Conservation (phyloP, 2,329 filamentous ascomycete species). For the Diaporthe sp. region DNA sequence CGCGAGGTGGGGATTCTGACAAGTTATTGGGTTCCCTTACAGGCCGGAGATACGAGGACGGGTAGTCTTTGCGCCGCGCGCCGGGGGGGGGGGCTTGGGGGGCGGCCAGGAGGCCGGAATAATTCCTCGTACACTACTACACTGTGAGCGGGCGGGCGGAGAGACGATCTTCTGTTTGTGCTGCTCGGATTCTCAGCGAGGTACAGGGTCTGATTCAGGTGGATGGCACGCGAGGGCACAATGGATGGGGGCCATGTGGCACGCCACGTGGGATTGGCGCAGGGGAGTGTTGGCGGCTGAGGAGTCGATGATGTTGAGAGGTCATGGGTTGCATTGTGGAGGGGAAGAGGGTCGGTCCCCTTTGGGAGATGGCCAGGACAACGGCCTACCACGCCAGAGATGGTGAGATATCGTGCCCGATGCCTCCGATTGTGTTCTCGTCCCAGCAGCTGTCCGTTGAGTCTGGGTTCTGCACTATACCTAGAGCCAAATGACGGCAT, state of each 20-base stretch:
- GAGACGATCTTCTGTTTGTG: neutral
- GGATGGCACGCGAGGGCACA: neutral
- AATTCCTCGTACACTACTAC: neutral
- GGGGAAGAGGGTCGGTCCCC: neutral
- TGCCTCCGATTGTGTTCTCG: neutral
- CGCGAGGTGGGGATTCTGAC: neutral
- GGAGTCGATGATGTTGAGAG: neutral
- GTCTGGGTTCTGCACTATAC: neutral
- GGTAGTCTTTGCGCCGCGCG: too few relatives aligned
- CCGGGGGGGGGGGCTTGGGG: neutral
- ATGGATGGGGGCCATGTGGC: neutral
- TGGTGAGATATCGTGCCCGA: neutral
- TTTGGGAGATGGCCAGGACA: neutral
- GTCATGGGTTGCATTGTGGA: neutral
- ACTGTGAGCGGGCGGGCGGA: neutral
- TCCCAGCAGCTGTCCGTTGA: neutral
- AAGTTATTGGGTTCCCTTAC: too few relatives aligned
- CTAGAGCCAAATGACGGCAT: neutral
- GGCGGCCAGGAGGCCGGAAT: neutral
- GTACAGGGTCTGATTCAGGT: slow-evolving; percentile 15
- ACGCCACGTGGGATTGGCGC: slow-evolving; percentile 2
- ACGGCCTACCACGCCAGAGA: neutral
- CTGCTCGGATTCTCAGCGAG: neutral
- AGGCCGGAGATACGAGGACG: neutral
- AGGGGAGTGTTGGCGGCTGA: slow-evolving; percentile 14